phyloP scores from a whole-genome alignment of 1,139 yeast genomes.

The Geotrichum fermentans region DNA sequence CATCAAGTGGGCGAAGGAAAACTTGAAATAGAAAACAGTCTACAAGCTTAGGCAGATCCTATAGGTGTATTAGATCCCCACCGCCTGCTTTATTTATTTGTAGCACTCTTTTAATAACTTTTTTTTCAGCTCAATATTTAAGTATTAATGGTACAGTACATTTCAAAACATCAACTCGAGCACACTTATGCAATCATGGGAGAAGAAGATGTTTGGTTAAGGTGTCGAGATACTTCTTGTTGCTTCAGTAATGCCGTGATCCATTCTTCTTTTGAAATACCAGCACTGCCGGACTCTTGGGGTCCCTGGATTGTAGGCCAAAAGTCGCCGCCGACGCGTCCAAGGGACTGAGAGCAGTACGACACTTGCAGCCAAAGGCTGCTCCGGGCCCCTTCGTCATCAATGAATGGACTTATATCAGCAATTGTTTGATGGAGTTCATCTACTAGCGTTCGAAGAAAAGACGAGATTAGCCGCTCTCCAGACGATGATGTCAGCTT shows the following conservation, averaged over 20 bases:
- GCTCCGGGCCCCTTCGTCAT: constrained; percentile 47
- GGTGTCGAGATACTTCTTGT: constrained; percentile 33
- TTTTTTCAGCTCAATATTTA: background rate
- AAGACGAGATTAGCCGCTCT: constrained; percentile 41
- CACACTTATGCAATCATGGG: constrained; percentile 5
- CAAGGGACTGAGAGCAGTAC: constrained; percentile 70
- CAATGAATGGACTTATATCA: constrained; percentile 40
- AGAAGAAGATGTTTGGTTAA: background rate
- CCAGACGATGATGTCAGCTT: constrained; percentile 22
- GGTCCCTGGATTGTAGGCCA: constrained; percentile 37
- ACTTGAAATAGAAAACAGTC: constrained; percentile 10
- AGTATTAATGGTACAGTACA: too few relatives aligned
- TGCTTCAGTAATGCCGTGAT: constrained; percentile 39
- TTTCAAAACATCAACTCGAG: too few relatives aligned
- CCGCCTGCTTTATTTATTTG: background rate
- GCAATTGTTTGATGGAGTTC: constrained; percentile 38
- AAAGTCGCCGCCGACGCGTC: constrained; percentile 66
- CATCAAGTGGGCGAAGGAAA: constrained; percentile 44
- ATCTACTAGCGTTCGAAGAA: constrained; percentile 40
- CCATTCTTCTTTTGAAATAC: constrained; percentile 39
- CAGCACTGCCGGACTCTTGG: constrained; percentile 19
- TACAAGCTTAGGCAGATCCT: background rate
- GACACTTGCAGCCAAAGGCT: constrained; percentile 67
- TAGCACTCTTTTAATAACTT: background rate
- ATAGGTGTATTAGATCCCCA: background rate